Evolutionary conservation across 805 yeast species (phyloP), one percentile per base, ranked within the genome.

Genomic region (Ogataea henricii): DNA sequence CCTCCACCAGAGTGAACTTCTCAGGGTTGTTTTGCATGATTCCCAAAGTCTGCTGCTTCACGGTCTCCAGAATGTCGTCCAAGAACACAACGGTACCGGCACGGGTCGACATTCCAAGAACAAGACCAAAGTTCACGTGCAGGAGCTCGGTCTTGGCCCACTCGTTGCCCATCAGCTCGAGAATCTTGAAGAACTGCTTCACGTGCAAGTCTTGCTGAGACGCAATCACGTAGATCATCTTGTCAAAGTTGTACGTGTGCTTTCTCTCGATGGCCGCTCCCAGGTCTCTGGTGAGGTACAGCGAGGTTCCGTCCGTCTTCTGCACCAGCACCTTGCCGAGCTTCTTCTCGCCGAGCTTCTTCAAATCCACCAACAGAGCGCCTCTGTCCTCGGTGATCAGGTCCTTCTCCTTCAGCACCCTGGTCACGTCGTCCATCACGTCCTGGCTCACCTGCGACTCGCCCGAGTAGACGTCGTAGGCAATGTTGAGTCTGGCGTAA

Each of bases 21-120:
- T 77, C 84, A 67, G 85, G 89, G 69, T 92, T 94, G 72, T 83
- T 83, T 72, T 85, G 82, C 98, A 94, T 94, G 47, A 94, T 97
- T 59, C 89, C 94, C 65, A 90, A 96, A 96, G 94, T 94, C 62
- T 88, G 81, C 47, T 87, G 89, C 72, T 87, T 87, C 50, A 97
- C 90, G 69, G 89, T 96, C 71, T 92, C 94, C 59, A 94, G 76
- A 59, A 94, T 94, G 63, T 82, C 86, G 70, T 94, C 97, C 62
- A 94, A 78, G 78, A 94, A 94, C n/a, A 94, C 98, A 53, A 94
- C 99, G 29, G 96, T 94, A 58, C 99, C 99, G 71, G 84, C 88
- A 76, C 99, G 85, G 49, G 99, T 94, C 22, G 96, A 87, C 99
- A 94, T 94, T 60, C 99, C 99, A 64, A 82, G 87, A 43, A 94